Conservation (phyloP, 169 alveolate species). For the Plasmodium knowlesi region DNA sequence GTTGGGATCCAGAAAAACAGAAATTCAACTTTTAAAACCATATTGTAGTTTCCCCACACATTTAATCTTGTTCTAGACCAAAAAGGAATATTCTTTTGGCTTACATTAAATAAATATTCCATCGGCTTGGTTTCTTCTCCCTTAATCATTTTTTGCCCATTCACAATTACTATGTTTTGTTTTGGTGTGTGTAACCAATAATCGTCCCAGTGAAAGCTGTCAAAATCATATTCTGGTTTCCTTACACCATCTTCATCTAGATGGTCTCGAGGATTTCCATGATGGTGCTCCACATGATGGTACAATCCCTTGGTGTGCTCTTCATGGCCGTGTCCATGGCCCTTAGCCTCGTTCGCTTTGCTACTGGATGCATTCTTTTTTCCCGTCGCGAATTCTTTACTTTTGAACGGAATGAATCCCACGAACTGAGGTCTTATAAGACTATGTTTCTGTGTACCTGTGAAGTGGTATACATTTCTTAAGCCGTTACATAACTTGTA, state of each 20-base stretch:
- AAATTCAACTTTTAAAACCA: constrained; percentile 87
- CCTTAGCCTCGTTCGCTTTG: background rate
- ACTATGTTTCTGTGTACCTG: constrained; percentile 2
- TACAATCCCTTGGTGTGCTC: constrained; percentile 75
- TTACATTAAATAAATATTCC: constrained; percentile 84
- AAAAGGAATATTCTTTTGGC: constrained; percentile 82
- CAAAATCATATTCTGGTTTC: constrained; percentile 79
- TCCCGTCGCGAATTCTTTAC: constrained; percentile 48
- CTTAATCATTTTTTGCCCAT: constrained; percentile 88
- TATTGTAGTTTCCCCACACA: constrained; percentile 85
- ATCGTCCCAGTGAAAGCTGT: constrained; percentile 88
- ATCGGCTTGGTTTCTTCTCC: constrained; percentile 89
- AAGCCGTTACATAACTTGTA: constrained; percentile 49
- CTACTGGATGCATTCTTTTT: background rate
- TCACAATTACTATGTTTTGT: constrained; percentile 85
- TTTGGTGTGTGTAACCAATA: constrained; percentile 86
- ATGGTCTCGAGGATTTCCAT: constrained; percentile 90
- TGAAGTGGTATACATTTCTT: constrained; percentile 57
- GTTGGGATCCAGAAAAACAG: constrained; percentile 91
- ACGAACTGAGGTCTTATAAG: constrained; percentile 8
- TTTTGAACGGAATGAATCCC: constrained; percentile 10
- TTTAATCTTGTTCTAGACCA: constrained; percentile 82
- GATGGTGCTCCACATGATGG: constrained; percentile 85
- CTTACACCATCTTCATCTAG: constrained; percentile 86
- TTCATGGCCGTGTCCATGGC: constrained; percentile 16